These are phyloP conservation scores for Acidiella bohemica DNA, from an alignment of 495 filamentous ascomycete genomes.

Conservation along the genomic window DNA sequence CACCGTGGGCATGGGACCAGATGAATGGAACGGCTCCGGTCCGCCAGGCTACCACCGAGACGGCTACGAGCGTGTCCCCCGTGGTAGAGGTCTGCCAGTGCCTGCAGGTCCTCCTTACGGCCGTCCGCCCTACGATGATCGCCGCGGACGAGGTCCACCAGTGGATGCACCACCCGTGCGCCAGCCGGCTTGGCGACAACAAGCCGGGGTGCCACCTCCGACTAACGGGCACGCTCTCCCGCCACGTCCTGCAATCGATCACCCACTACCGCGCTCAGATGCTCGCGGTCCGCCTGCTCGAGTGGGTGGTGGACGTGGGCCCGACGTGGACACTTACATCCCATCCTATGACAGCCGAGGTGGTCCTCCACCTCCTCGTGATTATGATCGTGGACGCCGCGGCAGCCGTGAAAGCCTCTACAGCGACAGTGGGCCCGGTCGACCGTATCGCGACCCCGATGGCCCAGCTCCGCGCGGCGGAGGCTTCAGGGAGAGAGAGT, in stretches of 20 bases:
- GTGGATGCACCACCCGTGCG: constrained; percentile 1
- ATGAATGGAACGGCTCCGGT: constrained; percentile 40
- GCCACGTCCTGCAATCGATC: constrained; percentile 9
- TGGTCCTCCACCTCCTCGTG: constrained; percentile 4
- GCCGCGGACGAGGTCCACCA: constrained; percentile 19
- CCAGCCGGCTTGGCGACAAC: constrained; percentile 9
- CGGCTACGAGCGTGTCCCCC: constrained; percentile 3
- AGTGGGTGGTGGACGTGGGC: not conserved
- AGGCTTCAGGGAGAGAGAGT: constrained; percentile 6
- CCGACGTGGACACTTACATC: constrained; percentile 24
- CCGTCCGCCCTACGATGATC: constrained; percentile 21
- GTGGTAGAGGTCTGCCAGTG: constrained; percentile 10
- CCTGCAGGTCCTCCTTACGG: constrained; percentile 8
- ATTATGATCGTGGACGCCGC: constrained; percentile 5
- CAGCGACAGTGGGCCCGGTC: not conserved
- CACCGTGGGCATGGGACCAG: constrained; percentile 63
- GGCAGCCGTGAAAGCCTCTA: constrained; percentile 6
- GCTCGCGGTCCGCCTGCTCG: constrained; percentile 12
- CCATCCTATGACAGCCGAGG: constrained; percentile 20
- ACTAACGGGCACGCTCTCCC: constrained; percentile 9
- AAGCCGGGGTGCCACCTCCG: constrained; percentile 1
- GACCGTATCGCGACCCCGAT: constrained; percentile 6
- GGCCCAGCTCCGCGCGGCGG: not conserved
- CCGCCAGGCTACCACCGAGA: constrained; percentile 21
- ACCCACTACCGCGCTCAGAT: constrained; percentile 3